phyloP scores from a whole-genome alignment of 345 rosid genomes.

The Isatis tinctoria region DNA sequence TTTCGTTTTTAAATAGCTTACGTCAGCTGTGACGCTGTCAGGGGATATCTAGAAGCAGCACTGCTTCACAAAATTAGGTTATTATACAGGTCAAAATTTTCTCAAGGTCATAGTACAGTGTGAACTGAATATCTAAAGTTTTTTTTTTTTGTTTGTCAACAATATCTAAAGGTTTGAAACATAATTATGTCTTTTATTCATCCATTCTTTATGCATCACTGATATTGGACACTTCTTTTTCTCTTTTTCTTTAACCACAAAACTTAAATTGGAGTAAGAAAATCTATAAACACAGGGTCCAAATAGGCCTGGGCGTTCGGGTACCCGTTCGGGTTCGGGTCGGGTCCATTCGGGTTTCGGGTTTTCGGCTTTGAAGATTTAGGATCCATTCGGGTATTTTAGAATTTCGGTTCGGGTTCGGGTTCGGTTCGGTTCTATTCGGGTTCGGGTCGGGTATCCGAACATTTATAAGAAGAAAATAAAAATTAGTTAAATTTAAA shows the following conservation, averaged over 20 bases:
- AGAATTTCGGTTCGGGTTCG: no score
- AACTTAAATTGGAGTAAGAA: background rate
- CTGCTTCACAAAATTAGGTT: background rate
- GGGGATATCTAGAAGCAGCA: conserved; percentile 17
- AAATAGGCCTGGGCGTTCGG: no score
- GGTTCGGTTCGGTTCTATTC: no score
- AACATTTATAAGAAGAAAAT: no score
- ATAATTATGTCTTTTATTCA: background rate
- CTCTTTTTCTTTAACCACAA: background rate
- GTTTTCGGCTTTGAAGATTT: no score
- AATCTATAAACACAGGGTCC: background rate
- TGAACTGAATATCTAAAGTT: conserved; percentile 3
- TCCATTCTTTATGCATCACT: background rate
- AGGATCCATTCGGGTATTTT: no score
- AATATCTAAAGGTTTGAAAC: background rate
- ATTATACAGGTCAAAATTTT: background rate
- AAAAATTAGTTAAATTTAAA: no score
- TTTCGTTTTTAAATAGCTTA: background rate
- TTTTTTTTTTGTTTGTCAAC: no score
- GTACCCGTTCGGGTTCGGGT: no score
- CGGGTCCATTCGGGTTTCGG: no score
- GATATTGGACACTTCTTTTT: background rate
- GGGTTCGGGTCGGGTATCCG: no score
- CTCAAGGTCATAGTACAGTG: background rate
- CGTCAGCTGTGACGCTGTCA: conserved; percentile 25